Evolutionary conservation across 225 moss, liverwort and hornwort species (phyloP).

Genomic region (Marchantia polymorpha): DNA sequence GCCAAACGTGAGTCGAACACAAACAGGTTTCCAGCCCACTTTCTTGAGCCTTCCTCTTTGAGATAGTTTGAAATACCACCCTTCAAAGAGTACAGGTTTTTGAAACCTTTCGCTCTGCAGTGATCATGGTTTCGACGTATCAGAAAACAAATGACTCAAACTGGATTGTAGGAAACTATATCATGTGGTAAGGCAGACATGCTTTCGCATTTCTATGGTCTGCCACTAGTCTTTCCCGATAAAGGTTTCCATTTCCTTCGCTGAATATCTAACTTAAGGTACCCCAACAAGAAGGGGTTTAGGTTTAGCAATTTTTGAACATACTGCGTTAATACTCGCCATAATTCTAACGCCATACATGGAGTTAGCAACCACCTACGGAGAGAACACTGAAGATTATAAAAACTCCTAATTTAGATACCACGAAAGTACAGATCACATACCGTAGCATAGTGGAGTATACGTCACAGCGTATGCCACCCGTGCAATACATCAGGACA

Average conservation of each 20-base stretch:
- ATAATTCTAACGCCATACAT: background rate
- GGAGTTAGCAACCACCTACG: background rate
- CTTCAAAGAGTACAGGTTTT: constrained; percentile 77
- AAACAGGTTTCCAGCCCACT: constrained; percentile 89
- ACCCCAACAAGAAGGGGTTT: too few relatives aligned
- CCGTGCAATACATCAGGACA: constrained; percentile 99
- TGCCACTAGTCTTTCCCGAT: background rate
- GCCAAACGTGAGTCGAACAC: constrained; percentile 90
- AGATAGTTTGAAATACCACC: constrained; percentile 93
- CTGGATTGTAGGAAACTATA: background rate
- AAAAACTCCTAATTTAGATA: background rate
- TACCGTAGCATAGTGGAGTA: constrained; percentile 98
- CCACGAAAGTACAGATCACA: background rate
- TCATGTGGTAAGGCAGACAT: background rate
- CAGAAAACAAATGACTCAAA: background rate
- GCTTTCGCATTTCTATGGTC: background rate
- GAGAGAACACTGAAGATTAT: background rate
- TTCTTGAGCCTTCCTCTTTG: constrained; percentile 75
- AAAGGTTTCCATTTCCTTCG: background rate
- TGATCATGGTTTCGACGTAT: background rate
- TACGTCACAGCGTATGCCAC: constrained; percentile 96
- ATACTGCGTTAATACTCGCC: too few relatives aligned
- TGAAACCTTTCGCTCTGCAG: constrained; percentile 75
- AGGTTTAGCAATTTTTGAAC: too few relatives aligned
- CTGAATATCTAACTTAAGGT: background rate